Percentiles rank a stretch among this genome's conserved stretches.
Conservation (phyloP, 768 basidiomycete species). For the Boletus rex-veris region DNA sequence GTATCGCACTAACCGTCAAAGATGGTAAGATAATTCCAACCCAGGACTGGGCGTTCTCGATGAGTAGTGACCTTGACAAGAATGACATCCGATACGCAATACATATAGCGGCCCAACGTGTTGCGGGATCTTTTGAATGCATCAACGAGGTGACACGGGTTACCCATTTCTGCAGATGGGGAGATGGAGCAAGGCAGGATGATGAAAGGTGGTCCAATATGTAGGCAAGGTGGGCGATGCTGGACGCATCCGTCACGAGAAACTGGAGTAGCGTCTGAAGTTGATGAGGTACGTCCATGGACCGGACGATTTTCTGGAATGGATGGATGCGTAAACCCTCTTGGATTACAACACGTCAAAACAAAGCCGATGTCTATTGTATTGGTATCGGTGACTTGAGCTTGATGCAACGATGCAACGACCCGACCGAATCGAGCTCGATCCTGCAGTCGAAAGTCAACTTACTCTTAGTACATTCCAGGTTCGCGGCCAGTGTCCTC, state of each 20-base stretch:
- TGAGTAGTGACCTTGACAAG: constrained; percentile 55
- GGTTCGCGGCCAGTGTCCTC: constrained; percentile 30
- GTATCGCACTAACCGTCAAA: constrained; percentile 57
- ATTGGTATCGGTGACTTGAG: not conserved
- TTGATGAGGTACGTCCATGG: constrained; percentile 49
- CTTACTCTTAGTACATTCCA: constrained; percentile 54
- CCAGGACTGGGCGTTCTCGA: constrained; percentile 75
- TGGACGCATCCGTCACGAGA: constrained; percentile 63
- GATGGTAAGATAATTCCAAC: constrained; percentile 58
- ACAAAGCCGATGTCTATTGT: constrained; percentile 13
- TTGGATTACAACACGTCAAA: constrained; percentile 33
- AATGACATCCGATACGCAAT: constrained; percentile 64
- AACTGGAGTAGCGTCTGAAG: constrained; percentile 65
- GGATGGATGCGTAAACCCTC: no score
- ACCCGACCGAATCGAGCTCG: constrained; percentile 35
- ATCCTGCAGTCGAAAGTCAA: constrained; percentile 52
- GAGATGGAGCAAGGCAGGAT: constrained; percentile 54
- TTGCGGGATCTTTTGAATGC: constrained; percentile 72
- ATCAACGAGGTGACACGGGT: constrained; percentile 70
- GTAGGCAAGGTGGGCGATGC: constrained; percentile 56
- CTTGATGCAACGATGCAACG: constrained; percentile 21
- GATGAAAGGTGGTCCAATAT: constrained; percentile 53
- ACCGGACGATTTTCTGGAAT: not conserved
- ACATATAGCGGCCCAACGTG: constrained; percentile 77
- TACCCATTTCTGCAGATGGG: constrained; percentile 72